These are phyloP conservation scores for Aspergillus brasiliensis DNA, from an alignment of 2,329 filamentous ascomycete species.

Conservation along the genomic window DNA sequence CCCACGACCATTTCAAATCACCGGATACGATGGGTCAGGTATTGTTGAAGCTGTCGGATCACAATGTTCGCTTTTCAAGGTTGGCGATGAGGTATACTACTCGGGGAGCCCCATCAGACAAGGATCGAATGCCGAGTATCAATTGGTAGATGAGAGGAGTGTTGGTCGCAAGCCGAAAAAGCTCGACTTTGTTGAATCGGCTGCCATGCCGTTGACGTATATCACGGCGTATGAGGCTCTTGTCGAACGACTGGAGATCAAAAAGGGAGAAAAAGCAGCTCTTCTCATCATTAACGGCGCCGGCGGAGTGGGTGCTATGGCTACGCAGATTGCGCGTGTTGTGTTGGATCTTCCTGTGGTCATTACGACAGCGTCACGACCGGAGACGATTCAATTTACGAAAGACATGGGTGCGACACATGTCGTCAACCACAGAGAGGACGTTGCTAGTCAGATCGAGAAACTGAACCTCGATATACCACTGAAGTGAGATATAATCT, in stretches of 20 bases:
- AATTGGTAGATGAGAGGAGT: constrained; percentile 45
- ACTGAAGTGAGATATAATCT: neutral
- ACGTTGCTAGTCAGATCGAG: constrained; percentile 19
- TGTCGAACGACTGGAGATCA: constrained; percentile 46
- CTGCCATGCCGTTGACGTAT: constrained; percentile 49
- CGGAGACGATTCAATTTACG: constrained; percentile 44
- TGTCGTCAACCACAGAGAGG: constrained; percentile 46
- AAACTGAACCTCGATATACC: constrained; percentile 27
- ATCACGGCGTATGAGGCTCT: constrained; percentile 50
- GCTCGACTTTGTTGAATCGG: constrained; percentile 44
- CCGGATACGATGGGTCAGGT: constrained; percentile 50
- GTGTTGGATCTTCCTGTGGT: constrained; percentile 46
- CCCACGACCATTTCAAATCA: constrained; percentile 38
- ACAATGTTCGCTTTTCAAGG: constrained; percentile 37
- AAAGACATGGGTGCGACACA: constrained; percentile 48
- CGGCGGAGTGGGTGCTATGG: constrained; percentile 49
- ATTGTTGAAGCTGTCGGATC: constrained; percentile 39
- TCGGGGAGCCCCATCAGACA: constrained; percentile 42
- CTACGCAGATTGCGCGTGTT: constrained; percentile 47
- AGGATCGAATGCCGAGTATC: constrained; percentile 47
- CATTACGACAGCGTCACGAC: constrained; percentile 46
- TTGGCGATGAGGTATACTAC: constrained; percentile 50
- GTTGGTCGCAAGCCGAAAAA: constrained; percentile 44
- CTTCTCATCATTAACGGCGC: constrained; percentile 52
- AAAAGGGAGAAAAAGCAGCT: constrained; percentile 38